A percentile compares a stretch with the other conserved stretches of the same genome.
phyloP scores from a whole-genome alignment of 192 early-diverging fungal genomes.

The Kickxella alabastrina region DNA sequence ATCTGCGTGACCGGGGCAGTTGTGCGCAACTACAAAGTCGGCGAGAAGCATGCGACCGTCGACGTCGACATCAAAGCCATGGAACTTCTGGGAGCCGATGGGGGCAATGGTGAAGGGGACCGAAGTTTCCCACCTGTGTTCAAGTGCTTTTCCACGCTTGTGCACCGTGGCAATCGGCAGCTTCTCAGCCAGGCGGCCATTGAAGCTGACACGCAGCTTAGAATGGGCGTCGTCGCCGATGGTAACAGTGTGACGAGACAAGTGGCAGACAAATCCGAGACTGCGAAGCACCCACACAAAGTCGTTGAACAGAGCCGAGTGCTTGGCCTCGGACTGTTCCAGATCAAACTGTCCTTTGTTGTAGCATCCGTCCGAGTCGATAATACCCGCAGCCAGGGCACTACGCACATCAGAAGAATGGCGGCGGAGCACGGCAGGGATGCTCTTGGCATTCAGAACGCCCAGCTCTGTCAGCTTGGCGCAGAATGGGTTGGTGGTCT shows the following conservation, averaged over 20 bases:
- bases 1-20: slow-evolving; percentile 95
- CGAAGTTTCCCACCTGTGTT: slow-evolving; percentile 7
- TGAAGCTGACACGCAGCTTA: slow-evolving; percentile 7
- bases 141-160: not conserved
- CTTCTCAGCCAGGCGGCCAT: not conserved
- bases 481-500: too few species aligned
- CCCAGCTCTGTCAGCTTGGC: slow-evolving; percentile 19
- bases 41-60: slow-evolving; percentile 31
- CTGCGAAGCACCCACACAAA: slow-evolving; percentile 39
- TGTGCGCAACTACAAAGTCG: slow-evolving; percentile 35
- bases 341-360: slow-evolving; percentile 20
- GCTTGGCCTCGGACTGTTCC: not conserved
- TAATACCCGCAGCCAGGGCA: slow-evolving; percentile 24
- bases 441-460: slow-evolving; percentile 5
- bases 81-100: slow-evolving; percentile 13
- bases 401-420: slow-evolving; percentile 18
- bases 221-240: not conserved
- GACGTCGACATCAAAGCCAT: slow-evolving; percentile 32
- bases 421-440: slow-evolving; percentile 14
- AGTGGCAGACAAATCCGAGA: slow-evolving; percentile 23
- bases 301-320: slow-evolving; percentile 7
- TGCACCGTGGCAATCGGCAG: slow-evolving; percentile 12
- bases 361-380: slow-evolving; percentile 16
- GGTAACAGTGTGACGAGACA: too few species aligned
- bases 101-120: slow-evolving; percentile 14